Evolutionary conservation across 179 eudicot genomes (phyloP), one percentile per base, ranked within the genome.

Genomic region (Corrigiola litoralis): DNA sequence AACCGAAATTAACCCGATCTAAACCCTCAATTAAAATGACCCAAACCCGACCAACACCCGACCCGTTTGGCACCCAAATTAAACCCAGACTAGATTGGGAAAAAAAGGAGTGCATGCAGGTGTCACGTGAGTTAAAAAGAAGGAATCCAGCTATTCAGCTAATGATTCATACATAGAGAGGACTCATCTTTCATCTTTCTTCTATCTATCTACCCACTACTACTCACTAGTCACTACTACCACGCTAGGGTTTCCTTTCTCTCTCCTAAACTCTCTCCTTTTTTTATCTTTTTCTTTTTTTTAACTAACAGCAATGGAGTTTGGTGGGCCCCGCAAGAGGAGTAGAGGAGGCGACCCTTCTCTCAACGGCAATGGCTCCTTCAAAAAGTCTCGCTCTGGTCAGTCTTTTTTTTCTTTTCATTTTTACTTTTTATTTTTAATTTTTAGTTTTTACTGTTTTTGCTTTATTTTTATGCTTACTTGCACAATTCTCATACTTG

Each of bases 331-430:
- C 33, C 77, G 81, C 65, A 85, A 83, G 73, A 83, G 89, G 69
- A 85, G 81, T 6, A 72, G 82, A 41, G 68, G 36, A 0, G 85
- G n/a, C n/a, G n/a, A 73, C 0, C 55, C 67, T 71, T 48, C 77
- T 62, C 18, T 72, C 36, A 83, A 85, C 31, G 89, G 85, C 48
- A 80, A 82, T 79, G 89, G 87, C 58, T 84, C 77, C 31, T 78
- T 70, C 57, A 88, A 88, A 80, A 83, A 84, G 59, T 71, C 69
- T 73, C 87, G 81, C 60, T 79, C 78, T 74, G 95, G 95, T 87
- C 23, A 6, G 45, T 34, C n/a, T 33, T 46, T 42, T 34, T 48
- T 63, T 9, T 28, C 13, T 16, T 45, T 10, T 23, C 31, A 45
- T 10, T 23, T 11, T 34, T 13, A 17, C 9, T 47, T 20, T 2